Conservation (phyloP, 1,139 yeast genomes). For the Blastobotrys elegans region DNA sequence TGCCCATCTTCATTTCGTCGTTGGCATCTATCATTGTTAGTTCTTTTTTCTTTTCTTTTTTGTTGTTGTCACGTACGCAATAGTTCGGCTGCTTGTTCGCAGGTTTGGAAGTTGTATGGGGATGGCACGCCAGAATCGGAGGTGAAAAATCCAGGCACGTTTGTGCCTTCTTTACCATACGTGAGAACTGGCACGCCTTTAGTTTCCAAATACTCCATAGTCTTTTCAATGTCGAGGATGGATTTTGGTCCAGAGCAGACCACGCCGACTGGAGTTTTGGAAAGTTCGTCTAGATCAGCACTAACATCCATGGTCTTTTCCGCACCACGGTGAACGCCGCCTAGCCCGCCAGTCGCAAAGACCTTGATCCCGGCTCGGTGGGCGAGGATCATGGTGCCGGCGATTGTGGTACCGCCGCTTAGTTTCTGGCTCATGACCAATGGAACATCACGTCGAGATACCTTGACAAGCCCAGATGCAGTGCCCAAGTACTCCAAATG, state of each 20-base stretch:
- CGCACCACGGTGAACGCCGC: conserved; percentile 86
- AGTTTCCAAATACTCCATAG: conserved; percentile 84
- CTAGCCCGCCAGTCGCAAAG: conserved; percentile 91
- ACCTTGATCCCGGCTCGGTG: conserved; percentile 71
- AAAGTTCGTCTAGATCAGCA: conserved; percentile 82
- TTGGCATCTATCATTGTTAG: conserved; percentile 37
- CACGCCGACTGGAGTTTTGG: conserved; percentile 78
- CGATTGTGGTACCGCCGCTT: conserved; percentile 86
- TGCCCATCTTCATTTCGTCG: conserved; percentile 45
- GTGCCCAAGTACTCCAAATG: conserved; percentile 51
- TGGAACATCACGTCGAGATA: conserved; percentile 79
- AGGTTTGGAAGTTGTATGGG: conserved; percentile 55
- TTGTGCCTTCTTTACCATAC: conserved; percentile 42
- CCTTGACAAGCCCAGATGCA: conserved; percentile 44
- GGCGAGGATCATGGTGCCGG: conserved; percentile 83
- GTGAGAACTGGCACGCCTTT: conserved; percentile 65
- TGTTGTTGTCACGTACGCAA: conserved; percentile 39
- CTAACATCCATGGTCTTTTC: conserved; percentile 73
- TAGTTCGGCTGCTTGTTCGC: conserved; percentile 57
- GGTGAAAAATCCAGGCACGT: conserved; percentile 83
- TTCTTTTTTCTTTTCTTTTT: background rate
- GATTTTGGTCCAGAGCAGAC: conserved; percentile 92
- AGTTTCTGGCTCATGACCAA: conserved; percentile 57
- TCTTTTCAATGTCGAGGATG: conserved; percentile 71
- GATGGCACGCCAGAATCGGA: conserved; percentile 70